These are phyloP conservation scores for Dioscorea cayenensis DNA, from an alignment of 116 monocot species.

Conservation along the genomic window DNA sequence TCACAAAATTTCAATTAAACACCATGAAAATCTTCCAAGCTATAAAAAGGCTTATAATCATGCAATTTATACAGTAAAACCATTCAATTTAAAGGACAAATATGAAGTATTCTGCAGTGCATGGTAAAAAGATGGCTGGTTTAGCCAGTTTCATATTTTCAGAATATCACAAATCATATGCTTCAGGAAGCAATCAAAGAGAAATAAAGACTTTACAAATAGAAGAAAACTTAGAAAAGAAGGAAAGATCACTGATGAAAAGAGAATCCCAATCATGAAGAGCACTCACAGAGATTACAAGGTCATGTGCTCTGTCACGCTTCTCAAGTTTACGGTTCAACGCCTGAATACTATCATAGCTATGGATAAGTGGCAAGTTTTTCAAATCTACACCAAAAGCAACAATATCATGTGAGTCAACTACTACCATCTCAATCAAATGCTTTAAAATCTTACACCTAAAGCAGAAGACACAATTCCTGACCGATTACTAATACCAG, in stretches of 20 bases:
- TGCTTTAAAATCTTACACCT: no score
- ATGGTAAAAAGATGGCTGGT: neutral
- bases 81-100: neutral
- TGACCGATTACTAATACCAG: no score
- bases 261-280: neutral
- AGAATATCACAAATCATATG: neutral
- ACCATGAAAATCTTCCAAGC: no score
- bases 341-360: constrained; percentile 80
- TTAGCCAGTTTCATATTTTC: neutral
- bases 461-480: no score
- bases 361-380: constrained; percentile 65
- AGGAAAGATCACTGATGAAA: neutral
- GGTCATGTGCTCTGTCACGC: constrained; percentile 59
- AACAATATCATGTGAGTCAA: neutral
- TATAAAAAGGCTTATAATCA: no score
- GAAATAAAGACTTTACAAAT: no score
- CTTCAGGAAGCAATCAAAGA: no score
- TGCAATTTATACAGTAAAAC: no score
- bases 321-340: constrained; percentile 51
- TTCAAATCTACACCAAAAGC: constrained; percentile 44
- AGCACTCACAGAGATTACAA: constrained; percentile 76
- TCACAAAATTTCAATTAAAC: no score
- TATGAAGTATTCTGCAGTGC: neutral
- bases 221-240: no score
- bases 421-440: neutral